These are phyloP conservation scores for Trypethelium eluteriae DNA, from an alignment of 495 filamentous ascomycete genomes.

Conservation along the genomic window DNA sequence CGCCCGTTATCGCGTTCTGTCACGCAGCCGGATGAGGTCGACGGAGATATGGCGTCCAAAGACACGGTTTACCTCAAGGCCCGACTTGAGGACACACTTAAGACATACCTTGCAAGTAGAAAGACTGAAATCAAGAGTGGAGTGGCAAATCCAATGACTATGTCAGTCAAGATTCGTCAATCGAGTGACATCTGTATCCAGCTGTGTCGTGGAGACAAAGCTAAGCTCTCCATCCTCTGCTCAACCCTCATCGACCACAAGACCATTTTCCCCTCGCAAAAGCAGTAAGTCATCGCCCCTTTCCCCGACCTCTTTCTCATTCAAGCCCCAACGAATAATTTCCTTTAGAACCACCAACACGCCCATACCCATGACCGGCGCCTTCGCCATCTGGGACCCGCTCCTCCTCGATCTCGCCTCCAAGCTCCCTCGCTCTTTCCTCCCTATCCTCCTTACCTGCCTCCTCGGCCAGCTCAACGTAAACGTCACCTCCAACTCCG, in stretches of 20 bases:
- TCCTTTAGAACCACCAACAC: conserved; percentile 12
- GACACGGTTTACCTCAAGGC: conserved; percentile 14
- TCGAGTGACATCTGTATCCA: not conserved
- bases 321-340: not conserved
- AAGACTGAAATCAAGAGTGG: conserved; percentile 4
- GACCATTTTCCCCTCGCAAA: conserved; percentile 25
- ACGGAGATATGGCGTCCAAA: not conserved
- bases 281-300: conserved; percentile 15
- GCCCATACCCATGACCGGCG: conserved; percentile 27
- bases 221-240: conserved; percentile 14
- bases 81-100: conserved; percentile 21
- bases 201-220: conserved; percentile 10
- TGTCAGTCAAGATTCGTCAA: not conserved
- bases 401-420: conserved; percentile 21
- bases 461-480: conserved; percentile 16
- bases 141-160: not conserved
- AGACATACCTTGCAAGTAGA: conserved; percentile 23
- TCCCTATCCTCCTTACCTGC: conserved; percentile 12
- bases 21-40: too few relatives aligned
- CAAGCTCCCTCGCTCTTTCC: conserved; percentile 9
- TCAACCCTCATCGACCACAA: conserved; percentile 22
- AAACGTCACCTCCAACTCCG: not conserved
- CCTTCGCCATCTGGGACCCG: conserved; percentile 32
- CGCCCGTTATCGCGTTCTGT: not conserved
- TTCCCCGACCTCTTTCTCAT: not conserved